Evolutionary conservation across 345 rosid species (phyloP).

Genomic region (Eutrema heterophyllum): DNA sequence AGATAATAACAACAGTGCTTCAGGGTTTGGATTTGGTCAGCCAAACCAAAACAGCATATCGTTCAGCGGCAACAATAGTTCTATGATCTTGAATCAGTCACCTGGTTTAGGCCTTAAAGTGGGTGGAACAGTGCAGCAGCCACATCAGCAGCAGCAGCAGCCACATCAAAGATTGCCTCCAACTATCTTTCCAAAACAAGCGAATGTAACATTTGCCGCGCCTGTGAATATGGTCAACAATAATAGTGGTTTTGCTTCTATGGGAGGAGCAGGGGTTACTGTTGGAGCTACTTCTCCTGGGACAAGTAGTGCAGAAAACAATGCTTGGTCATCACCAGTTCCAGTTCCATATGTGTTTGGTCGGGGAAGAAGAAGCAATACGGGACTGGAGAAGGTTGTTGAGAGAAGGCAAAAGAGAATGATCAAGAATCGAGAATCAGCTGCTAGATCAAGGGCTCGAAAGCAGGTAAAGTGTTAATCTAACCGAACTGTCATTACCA

Average conservation of each 20-base stretch:
- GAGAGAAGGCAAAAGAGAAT: constrained; percentile 99
- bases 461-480: constrained; percentile 62
- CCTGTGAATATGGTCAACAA: constrained; percentile 17
- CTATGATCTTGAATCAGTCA: constrained; percentile 41
- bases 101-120: constrained; percentile 36
- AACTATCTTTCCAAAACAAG: constrained; percentile 65
- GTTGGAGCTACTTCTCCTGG: constrained; percentile 58
- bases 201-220: constrained; percentile 36
- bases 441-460: constrained; percentile 97
- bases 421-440: constrained; percentile 97
- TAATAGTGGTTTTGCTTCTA: constrained; percentile 38
- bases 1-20: constrained; percentile 31
- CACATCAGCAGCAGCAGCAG: too few relatives aligned
- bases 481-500: background rate
- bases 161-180: constrained; percentile 35
- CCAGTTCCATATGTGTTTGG: constrained; percentile 53
- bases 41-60: constrained; percentile 35
- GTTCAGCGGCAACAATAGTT: constrained; percentile 21
- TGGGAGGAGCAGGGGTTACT: constrained; percentile 45
- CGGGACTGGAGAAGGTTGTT: constrained; percentile 74
- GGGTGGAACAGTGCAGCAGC: constrained; percentile 36
- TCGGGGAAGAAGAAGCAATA: constrained; percentile 64
- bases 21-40: constrained; percentile 58
- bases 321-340: constrained; percentile 67
- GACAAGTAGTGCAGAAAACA: constrained; percentile 66